Conservation (phyloP, 306 rosid species). For the Vachellia collinsii region DNA sequence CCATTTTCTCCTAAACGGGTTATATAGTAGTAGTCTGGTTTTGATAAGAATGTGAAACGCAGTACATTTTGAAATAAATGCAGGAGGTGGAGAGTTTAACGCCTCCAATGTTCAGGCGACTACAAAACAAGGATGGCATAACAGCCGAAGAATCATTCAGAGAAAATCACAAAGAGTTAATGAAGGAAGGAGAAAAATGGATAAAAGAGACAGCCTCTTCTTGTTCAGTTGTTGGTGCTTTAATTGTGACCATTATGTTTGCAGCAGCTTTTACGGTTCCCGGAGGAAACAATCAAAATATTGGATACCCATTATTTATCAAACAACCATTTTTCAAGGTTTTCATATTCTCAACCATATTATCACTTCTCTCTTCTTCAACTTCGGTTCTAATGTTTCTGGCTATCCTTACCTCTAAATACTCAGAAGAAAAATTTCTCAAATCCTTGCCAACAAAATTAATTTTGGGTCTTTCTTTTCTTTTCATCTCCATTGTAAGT, state of each 20-base stretch:
- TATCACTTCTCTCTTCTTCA: constrained; percentile 15
- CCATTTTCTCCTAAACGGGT: neutral
- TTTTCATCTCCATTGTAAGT: constrained; percentile 6
- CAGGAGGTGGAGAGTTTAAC: constrained; percentile 30
- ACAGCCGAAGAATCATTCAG: constrained; percentile 7
- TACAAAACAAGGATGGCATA: neutral
- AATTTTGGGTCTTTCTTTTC: neutral
- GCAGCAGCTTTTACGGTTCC: neutral
- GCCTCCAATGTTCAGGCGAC: neutral
- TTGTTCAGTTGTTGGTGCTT: neutral
- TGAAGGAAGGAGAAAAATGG: constrained; percentile 27
- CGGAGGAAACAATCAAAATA: constrained; percentile 11
- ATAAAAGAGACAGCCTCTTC: neutral
- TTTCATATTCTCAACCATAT: neutral
- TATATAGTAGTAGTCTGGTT: neutral
- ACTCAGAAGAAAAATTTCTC: constrained; percentile 11
- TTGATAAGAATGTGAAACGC: neutral
- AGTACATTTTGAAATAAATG: neutral
- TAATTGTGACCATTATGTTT: constrained; percentile 11
- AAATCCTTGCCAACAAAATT: neutral
- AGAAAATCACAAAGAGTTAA: neutral
- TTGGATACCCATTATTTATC: constrained; percentile 4
- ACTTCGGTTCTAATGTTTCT: constrained; percentile 18
- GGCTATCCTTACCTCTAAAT: neutral
- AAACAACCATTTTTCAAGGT: neutral